Evolutionary conservation across 179 eudicot species (phyloP).

Genomic region (Gypsophila paniculata): DNA sequence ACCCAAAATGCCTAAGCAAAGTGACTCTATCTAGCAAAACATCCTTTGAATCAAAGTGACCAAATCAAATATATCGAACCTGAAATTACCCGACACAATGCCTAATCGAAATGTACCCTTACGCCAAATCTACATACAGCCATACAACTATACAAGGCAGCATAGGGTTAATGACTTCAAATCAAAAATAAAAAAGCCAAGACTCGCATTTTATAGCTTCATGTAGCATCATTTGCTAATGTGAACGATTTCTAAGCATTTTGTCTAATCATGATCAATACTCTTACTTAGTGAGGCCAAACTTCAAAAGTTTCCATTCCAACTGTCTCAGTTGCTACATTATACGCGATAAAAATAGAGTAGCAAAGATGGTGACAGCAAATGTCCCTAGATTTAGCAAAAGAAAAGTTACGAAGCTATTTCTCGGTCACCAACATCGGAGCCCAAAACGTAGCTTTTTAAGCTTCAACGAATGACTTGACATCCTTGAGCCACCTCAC

Average conservation of each 20-base stretch:
- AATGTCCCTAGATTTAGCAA: neutral
- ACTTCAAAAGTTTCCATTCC: conserved; percentile 1
- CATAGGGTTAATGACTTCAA: no score
- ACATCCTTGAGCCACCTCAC: conserved; percentile 68
- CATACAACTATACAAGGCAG: no score
- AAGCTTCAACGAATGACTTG: conserved; percentile 62
- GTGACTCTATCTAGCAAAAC: no score
- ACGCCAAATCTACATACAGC: no score
- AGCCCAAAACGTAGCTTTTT: conserved; percentile 1
- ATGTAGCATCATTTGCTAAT: no score
- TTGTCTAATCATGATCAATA: neutral
- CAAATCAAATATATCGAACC: no score
- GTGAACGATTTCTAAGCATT: neutral
- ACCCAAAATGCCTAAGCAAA: no score
- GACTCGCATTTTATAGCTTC: no score
- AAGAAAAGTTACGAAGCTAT: neutral
- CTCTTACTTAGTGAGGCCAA: neutral
- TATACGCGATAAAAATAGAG: neutral
- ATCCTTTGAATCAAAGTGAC: no score
- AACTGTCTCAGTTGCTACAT: conserved; percentile 8
- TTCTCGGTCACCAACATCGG: neutral
- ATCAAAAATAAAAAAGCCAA: no score
- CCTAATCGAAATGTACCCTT: no score
- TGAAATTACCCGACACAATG: no score
- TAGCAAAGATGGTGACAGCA: neutral